Percentiles rank a stretch among this genome's conserved stretches.
Evolutionary conservation across 2,329 filamentous ascomycete species (phyloP).

Genomic region (Nigrospora oryzae): DNA sequence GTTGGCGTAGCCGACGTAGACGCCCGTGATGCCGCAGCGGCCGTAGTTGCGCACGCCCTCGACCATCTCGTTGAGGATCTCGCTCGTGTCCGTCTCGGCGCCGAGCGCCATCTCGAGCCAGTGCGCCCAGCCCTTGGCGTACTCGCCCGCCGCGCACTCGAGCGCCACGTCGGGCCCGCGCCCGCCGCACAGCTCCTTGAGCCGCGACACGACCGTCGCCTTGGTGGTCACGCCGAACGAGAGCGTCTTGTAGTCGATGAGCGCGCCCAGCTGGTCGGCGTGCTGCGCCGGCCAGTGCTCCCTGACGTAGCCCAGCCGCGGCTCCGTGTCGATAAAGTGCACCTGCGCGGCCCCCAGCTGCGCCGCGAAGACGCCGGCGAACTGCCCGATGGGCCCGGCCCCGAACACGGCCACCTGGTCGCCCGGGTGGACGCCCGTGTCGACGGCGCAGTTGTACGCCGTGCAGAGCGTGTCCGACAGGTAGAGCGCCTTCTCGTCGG

Average conservation of each 20-base stretch:
- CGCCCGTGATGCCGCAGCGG: conserved; percentile 68
- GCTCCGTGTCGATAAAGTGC: conserved; percentile 71
- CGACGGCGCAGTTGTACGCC: conserved; percentile 73
- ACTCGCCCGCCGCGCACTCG: conserved; percentile 52
- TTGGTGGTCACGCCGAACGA: conserved; percentile 48
- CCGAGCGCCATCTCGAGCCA: conserved; percentile 52
- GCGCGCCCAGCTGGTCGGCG: conserved; percentile 45
- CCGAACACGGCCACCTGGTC: conserved; percentile 79
- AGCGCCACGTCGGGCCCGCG: conserved; percentile 63
- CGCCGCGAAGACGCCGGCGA: conserved; percentile 68
- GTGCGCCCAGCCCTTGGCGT: conserved; percentile 53
- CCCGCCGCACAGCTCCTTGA: conserved; percentile 66
- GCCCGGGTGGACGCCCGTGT: conserved; percentile 69
- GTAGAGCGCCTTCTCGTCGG: conserved; percentile 77
- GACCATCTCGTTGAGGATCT: conserved; percentile 74
- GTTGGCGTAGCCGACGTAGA: conserved; percentile 58
- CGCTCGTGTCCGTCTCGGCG: conserved; percentile 76
- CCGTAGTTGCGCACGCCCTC: conserved; percentile 65
- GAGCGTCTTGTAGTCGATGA: conserved; percentile 58
- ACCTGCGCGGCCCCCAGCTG: conserved; percentile 66
- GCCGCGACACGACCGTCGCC: conserved; percentile 56
- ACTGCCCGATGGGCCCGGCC: conserved; percentile 81
- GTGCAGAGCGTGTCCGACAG: conserved; percentile 75
- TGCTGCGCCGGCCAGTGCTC: conserved; percentile 44
- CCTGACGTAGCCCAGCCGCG: conserved; percentile 61